These are phyloP conservation scores for Coprinopsis marcescibilis DNA, from an alignment of 768 basidiomycete species.

Conservation along the genomic window DNA sequence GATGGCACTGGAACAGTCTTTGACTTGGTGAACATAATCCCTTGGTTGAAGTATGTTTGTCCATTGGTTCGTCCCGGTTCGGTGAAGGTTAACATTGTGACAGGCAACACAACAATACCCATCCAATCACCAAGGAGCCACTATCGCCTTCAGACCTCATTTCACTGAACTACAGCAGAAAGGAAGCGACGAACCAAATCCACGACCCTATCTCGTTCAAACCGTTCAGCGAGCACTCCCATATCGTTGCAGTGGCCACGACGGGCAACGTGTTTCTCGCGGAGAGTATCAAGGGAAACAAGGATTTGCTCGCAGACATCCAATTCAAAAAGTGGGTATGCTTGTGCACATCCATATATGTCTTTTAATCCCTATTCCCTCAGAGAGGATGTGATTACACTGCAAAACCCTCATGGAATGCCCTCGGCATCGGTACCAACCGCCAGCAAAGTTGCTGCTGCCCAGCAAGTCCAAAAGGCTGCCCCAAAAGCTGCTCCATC, in stretches of 20 bases:
- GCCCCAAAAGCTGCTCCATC: conserved; percentile 25
- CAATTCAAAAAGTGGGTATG: conserved; percentile 71
- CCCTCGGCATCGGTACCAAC: conserved; percentile 56
- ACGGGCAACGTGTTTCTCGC: conserved; percentile 93
- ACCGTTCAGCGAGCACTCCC: conserved; percentile 92
- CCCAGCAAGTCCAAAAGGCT: conserved; percentile 25
- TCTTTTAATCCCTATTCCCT: conserved; percentile 7
- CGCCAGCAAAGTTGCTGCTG: conserved; percentile 19
- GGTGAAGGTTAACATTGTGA: conserved; percentile 12
- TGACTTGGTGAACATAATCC: conserved; percentile 88
- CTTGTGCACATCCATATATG: not conserved
- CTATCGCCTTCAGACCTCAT: conserved; percentile 71
- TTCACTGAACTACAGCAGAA: conserved; percentile 75
- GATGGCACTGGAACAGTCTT: conserved; percentile 82
- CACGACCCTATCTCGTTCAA: conserved; percentile 99
- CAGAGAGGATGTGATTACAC: conserved; percentile 86
- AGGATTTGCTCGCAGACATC: conserved; percentile 81
- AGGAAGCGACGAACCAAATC: conserved; percentile 75
- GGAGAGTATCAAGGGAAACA: conserved; percentile 82
- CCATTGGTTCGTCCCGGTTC: conserved; percentile 2
- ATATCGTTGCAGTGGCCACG: conserved; percentile 84
- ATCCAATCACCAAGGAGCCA: conserved; percentile 71
- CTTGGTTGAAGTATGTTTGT: conserved; percentile 79
- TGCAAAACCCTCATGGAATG: conserved; percentile 86
- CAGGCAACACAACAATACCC: conserved; percentile 77